Conservation (phyloP, 805 yeast species). For the Metschnikowia shivogae region DNA sequence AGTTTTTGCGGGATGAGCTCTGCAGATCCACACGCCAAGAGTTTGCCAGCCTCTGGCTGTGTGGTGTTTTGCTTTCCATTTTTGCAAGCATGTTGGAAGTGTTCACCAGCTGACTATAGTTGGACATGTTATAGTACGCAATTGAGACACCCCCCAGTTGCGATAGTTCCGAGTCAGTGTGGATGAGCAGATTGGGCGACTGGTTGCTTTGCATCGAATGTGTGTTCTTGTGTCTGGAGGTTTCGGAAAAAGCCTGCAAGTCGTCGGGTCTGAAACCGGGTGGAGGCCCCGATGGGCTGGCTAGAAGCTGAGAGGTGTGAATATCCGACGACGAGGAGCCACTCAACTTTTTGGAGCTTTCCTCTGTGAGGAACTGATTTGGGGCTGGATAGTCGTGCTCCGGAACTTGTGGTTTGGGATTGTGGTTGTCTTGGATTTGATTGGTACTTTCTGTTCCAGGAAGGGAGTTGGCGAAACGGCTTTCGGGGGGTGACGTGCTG, state of each 20-base stretch:
- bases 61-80: constrained; percentile 23
- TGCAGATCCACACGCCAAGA: not conserved
- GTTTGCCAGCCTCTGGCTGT: not conserved
- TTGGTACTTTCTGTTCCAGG: not conserved
- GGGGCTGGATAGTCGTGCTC: not conserved
- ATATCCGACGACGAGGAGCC: not conserved
- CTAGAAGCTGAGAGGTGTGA: not conserved
- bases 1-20: not conserved
- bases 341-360: not conserved
- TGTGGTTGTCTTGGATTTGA: not conserved
- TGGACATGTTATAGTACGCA: constrained; percentile 12
- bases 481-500: not conserved
- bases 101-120: constrained; percentile 14
- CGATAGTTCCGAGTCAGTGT: constrained; percentile 10
- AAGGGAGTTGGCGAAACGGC: not conserved
- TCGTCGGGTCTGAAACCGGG: not conserved
- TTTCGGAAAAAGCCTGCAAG: not conserved
- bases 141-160: constrained; percentile 7
- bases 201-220: not conserved
- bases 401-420: not conserved
- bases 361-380: not conserved
- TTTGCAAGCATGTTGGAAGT: constrained; percentile 17
- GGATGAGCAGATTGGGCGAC: constrained; percentile 7
- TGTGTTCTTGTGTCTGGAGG: no score
- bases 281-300: not conserved